phyloP scores from a whole-genome alignment of 2,329 filamentous ascomycete species.

The Exophiala sp. region DNA sequence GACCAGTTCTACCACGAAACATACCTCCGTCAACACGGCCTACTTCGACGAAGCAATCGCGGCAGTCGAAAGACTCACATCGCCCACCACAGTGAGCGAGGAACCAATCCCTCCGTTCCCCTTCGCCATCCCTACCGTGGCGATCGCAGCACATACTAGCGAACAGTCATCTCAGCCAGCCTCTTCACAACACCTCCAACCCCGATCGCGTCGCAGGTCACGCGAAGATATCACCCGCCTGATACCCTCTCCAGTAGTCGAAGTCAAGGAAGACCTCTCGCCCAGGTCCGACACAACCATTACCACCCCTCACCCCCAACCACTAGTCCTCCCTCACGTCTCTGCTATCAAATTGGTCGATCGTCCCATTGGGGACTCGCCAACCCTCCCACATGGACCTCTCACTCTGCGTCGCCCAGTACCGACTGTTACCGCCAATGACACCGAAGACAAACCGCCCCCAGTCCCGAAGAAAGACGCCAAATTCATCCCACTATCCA shows the following conservation, averaged over 20 bases:
- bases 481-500: constrained; percentile 28
- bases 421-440: not conserved
- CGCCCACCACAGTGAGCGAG: constrained; percentile 2
- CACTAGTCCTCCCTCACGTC: constrained; percentile 8
- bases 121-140: constrained; percentile 4
- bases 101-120: constrained; percentile 4
- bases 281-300: constrained; percentile 7
- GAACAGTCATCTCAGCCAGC: not conserved
- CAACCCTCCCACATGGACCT: constrained; percentile 23
- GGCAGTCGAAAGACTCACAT: constrained; percentile 25
- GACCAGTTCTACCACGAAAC: constrained; percentile 15
- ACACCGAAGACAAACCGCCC: constrained; percentile 19
- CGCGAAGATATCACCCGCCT: constrained; percentile 15
- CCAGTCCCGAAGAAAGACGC: constrained; percentile 25
- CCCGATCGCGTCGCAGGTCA: constrained; percentile 7
- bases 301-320: not conserved
- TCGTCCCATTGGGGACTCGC: constrained; percentile 22
- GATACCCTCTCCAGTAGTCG: constrained; percentile 25
- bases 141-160: constrained; percentile 2
- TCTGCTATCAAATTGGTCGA: constrained; percentile 14
- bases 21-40: constrained; percentile 23
- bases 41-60: constrained; percentile 29
- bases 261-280: constrained; percentile 23
- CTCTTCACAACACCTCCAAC: not conserved
- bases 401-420: constrained; percentile 1